A percentile compares a stretch with the other conserved stretches of the same genome.
phyloP scores from a whole-genome alignment of 1,139 yeast genomes.

The Lodderomyces jiufengensis region DNA sequence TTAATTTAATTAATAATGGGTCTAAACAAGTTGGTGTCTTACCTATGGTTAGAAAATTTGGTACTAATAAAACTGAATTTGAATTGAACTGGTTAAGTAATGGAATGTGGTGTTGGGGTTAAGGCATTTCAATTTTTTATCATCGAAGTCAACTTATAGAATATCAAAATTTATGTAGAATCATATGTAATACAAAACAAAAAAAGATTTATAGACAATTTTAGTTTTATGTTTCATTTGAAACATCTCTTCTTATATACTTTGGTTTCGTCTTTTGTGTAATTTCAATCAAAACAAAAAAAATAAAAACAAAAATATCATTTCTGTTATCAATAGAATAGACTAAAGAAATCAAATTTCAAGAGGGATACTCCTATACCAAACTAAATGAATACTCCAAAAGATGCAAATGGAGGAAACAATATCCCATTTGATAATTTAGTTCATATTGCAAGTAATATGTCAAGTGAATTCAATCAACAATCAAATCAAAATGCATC shows the following conservation, averaged over 20 bases:
- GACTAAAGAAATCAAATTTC: neutral
- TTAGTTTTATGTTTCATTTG: too few relatives aligned
- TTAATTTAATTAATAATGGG: slow-evolving; percentile 24
- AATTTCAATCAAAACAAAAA: too few relatives aligned
- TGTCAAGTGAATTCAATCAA: slow-evolving; percentile 38
- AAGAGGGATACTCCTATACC: too few relatives aligned
- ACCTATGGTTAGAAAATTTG: slow-evolving; percentile 38
- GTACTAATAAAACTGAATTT: slow-evolving; percentile 23
- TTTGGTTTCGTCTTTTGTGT: too few relatives aligned
- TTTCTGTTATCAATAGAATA: too few relatives aligned
- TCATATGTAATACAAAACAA: too few relatives aligned
- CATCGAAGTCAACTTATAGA: too few relatives aligned
- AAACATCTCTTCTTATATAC: too few relatives aligned
- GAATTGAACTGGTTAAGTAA: slow-evolving; percentile 38
- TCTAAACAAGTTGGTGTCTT: slow-evolving; percentile 20
- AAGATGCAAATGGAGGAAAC: slow-evolving; percentile 2
- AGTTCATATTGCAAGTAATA: slow-evolving; percentile 42
- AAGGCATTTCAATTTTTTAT: too few relatives aligned
- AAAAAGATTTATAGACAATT: too few relatives aligned
- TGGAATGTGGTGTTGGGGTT: slow-evolving; percentile 32
- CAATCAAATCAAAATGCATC: slow-evolving; percentile 6
- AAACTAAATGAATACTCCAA: neutral
- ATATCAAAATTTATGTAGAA: too few relatives aligned
- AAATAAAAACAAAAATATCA: too few relatives aligned
- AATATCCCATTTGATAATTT: slow-evolving; percentile 34